A percentile compares a stretch with the other conserved stretches of the same genome.
These are phyloP conservation scores for Phialophora macrospora DNA, from an alignment of 2,329 filamentous ascomycete species.

Conservation along the genomic window DNA sequence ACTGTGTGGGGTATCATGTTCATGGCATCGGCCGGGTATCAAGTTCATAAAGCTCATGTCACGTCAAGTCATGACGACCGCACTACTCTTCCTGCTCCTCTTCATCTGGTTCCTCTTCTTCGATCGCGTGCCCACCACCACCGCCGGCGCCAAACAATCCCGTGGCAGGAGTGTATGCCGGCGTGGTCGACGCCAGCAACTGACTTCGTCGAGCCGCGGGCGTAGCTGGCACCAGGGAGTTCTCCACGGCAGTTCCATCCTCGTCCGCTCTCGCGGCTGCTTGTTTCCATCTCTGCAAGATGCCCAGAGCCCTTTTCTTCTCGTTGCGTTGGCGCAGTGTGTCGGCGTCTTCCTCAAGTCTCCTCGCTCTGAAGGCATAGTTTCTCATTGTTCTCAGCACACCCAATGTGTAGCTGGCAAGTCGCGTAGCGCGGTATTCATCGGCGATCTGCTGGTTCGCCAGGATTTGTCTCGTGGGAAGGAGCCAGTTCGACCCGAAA, in stretches of 20 bases:
- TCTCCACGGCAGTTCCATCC: slow-evolving; percentile 19
- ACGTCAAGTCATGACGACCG: neutral
- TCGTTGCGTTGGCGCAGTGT: slow-evolving; percentile 30
- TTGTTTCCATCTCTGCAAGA: slow-evolving; percentile 30
- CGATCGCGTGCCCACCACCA: neutral
- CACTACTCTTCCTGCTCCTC: slow-evolving; percentile 10
- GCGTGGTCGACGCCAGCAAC: slow-evolving; percentile 32
- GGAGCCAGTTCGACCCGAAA: slow-evolving; percentile 32
- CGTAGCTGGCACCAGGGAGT: slow-evolving; percentile 27
- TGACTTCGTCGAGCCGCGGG: slow-evolving; percentile 33
- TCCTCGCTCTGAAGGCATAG: slow-evolving; percentile 23
- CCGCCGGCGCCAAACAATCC: slow-evolving; percentile 22
- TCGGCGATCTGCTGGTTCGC: slow-evolving; percentile 30
- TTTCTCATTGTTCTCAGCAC: slow-evolving; percentile 30
- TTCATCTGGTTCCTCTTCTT: slow-evolving; percentile 15
- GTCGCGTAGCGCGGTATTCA: slow-evolving; percentile 31
- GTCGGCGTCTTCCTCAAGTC: slow-evolving; percentile 33
- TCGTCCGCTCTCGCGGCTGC: slow-evolving; percentile 8
- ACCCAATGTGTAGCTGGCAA: slow-evolving; percentile 22
- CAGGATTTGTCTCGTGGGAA: slow-evolving; percentile 27
- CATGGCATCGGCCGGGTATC: neutral
- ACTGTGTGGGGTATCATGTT: neutral
- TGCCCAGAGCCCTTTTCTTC: slow-evolving; percentile 24
- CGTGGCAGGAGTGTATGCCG: slow-evolving; percentile 31
- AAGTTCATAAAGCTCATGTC: neutral